Base-by-base conservation (phyloP, 176 grass and related monocot species). In the Phyllostachys edulis region DNA sequence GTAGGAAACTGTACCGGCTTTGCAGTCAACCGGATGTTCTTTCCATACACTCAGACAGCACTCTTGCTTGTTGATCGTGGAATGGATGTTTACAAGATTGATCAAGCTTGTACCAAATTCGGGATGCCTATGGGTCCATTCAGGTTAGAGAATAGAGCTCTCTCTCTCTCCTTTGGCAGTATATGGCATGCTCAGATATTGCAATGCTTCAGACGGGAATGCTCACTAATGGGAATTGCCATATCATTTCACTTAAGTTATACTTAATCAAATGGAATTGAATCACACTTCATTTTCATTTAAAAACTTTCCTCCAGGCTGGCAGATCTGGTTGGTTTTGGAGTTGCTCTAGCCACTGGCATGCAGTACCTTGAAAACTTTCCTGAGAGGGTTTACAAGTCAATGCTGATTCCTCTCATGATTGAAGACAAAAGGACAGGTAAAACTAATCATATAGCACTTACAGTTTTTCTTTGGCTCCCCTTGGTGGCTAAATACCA, bases 51-150 rank as follows among this genome's bases (percentile, higher is more conserved):
- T 78, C 93, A 94, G 70, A 88, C 92, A 83, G 96, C 96, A 17
- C 87, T 94, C 64, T 75, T 98, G n/a, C 86, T 89, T 40, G 89
- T 98, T 63, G 93, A 98, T 80, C 81, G 27, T 63, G 96, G 96
- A 40, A 85, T 95, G 85, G 96, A 98, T 87, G 91, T 93, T 69
- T 98, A 98, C 84, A 89, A 87, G 80, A 94, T 98, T 2, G 96
- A 98, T 67, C 84, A 65, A 68, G 91, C 93, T 5, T 93, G 89
- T 87, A 95, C 89, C 45, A 95, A 98, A 85, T 98, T 98, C 64
- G 96, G 96, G 77, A 95, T 98, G 96, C 96, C 96, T 59, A 96
- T 95, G 93, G 96, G 96, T 69, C 96, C 96, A 55, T 95, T 98
- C 91, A 98, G 96, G 96, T 98, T 42, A 79, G 84, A 83, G 29